A percentile compares a stretch with the other conserved stretches of the same genome.
Evolutionary conservation across 1,284 basidiomycete genomes (phyloP).

Genomic region (Microbotryum silenes-acaulis): DNA sequence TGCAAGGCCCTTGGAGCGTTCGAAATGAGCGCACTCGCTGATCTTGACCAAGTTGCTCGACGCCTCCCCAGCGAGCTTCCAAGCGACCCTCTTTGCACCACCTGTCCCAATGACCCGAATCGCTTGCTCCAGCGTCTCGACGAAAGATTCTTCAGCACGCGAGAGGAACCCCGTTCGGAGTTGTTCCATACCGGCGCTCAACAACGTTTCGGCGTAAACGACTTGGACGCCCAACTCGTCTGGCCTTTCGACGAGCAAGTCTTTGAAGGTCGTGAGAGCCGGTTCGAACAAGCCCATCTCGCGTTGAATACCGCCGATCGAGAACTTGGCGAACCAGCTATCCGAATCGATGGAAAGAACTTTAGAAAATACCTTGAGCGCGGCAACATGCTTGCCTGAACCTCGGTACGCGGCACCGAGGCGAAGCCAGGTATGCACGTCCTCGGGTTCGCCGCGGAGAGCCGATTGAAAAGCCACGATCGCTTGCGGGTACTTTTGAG

Average conservation of each 20-base stretch:
- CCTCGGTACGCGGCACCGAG: constrained; percentile 86
- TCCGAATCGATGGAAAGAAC: constrained; percentile 59
- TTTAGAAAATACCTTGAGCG: constrained; percentile 73
- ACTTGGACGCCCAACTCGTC: constrained; percentile 59
- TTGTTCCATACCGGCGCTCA: constrained; percentile 65
- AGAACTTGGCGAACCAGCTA: constrained; percentile 78
- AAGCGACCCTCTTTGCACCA: constrained; percentile 52
- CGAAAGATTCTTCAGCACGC: constrained; percentile 66
- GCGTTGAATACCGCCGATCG: constrained; percentile 76
- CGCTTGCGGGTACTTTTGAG: constrained; percentile 65
- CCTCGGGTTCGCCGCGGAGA: constrained; percentile 68
- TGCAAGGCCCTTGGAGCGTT: not conserved
- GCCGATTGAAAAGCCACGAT: constrained; percentile 84
- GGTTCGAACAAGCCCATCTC: constrained; percentile 68
- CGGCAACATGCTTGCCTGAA: constrained; percentile 79
- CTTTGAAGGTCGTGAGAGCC: constrained; percentile 61
- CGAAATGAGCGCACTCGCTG: not conserved
- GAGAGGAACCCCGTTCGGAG: constrained; percentile 60
- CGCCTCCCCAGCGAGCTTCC: constrained; percentile 81
- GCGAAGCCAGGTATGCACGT: constrained; percentile 74
- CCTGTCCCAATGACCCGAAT: constrained; percentile 17
- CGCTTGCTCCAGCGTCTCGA: constrained; percentile 42
- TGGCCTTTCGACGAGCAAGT: constrained; percentile 54
- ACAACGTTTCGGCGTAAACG: constrained; percentile 63
- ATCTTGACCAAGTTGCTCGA: constrained; percentile 46